These are phyloP conservation scores for Fusarium xyrophilum DNA, from an alignment of 2,329 filamentous ascomycete genomes.

Conservation along the genomic window DNA sequence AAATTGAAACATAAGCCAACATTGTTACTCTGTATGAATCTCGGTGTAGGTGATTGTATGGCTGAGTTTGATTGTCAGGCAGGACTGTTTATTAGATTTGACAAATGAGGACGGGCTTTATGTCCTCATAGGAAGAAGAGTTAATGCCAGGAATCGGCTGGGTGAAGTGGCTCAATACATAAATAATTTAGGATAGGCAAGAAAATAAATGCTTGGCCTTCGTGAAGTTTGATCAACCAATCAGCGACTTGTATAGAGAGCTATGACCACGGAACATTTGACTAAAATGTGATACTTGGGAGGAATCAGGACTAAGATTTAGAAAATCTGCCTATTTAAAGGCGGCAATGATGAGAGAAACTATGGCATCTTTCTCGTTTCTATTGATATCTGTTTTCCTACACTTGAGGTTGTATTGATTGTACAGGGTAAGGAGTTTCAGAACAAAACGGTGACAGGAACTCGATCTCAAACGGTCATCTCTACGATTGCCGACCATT, in stretches of 20 bases:
- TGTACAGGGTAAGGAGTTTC: slow-evolving; percentile 6
- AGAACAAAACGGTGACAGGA: neutral
- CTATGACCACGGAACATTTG: too few species aligned
- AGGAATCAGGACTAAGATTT: neutral
- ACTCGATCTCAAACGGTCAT: neutral
- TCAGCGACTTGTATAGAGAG: neutral
- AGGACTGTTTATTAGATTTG: neutral
- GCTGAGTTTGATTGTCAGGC: neutral
- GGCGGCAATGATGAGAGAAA: neutral
- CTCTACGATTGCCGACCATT: slow-evolving; percentile 29
- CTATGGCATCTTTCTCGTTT: neutral
- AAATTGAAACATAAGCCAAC: neutral
- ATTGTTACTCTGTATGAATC: neutral
- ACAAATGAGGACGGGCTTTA: neutral
- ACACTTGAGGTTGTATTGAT: neutral
- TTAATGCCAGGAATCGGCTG: neutral
- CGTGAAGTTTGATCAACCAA: neutral
- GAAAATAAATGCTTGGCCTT: neutral
- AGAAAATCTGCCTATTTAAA: neutral
- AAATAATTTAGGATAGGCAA: neutral
- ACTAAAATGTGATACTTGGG: neutral
- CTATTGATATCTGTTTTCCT: neutral
- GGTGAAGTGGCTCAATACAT: neutral
- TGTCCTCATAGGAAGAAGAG: too few species aligned
- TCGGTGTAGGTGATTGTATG: too few species aligned